These are phyloP conservation scores for Yamadazyma pseudoaaseri DNA, from an alignment of 1,139 yeast species.

Conservation along the genomic window DNA sequence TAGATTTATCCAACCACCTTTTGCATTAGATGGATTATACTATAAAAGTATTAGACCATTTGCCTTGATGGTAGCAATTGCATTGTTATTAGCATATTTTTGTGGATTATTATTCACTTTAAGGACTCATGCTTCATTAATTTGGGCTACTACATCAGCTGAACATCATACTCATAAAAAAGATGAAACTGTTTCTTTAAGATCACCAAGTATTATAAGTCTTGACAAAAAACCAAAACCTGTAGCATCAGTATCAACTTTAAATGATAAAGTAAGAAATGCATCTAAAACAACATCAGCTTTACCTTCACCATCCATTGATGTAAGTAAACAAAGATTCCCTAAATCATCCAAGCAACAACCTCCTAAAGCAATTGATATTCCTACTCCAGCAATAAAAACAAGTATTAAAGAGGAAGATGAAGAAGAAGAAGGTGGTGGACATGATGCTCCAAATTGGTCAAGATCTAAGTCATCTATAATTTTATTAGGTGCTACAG, in stretches of 20 bases:
- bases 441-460: conserved; percentile 99
- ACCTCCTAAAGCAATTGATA: conserved; percentile 6
- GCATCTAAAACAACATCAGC: conserved; percentile 10
- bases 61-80: conserved; percentile 74
- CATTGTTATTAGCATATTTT: conserved; percentile 80
- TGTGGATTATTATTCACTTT: conserved; percentile 91
- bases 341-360: conserved; percentile 7
- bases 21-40: conserved; percentile 65
- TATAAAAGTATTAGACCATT: conserved; percentile 72
- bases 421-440: conserved; percentile 34
- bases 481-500: conserved; percentile 81
- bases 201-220: conserved; percentile 25
- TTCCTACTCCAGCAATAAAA: conserved; percentile 10
- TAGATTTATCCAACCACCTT: conserved; percentile 75
- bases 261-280: conserved; percentile 1
- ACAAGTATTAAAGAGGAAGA: conserved; percentile 9
- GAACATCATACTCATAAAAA: conserved; percentile 26
- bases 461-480: conserved; percentile 79
- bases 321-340: conserved; percentile 18
- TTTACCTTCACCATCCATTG: conserved; percentile 22
- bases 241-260: conserved; percentile 6
- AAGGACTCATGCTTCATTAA: conserved; percentile 93
- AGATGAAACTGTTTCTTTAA: conserved; percentile 12
- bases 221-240: conserved; percentile 21
- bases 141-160: conserved; percentile 69